Evolutionary conservation across 1,284 basidiomycete species (phyloP).

Genomic region (Porodaedalea pini): DNA sequence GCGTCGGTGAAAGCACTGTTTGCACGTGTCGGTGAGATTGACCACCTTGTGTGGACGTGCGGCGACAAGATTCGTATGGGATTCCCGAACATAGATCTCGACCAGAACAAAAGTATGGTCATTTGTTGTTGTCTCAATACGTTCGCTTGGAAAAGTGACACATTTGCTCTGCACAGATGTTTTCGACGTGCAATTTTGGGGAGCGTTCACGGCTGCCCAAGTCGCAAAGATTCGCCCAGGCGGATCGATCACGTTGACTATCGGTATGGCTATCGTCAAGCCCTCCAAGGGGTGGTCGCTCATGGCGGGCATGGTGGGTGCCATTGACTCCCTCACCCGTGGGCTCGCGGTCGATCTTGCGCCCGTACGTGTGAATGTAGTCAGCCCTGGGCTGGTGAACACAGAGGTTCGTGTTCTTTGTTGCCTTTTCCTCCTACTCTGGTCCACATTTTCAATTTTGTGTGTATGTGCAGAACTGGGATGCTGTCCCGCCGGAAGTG

Average conservation of each 20-base stretch:
- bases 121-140: too few species aligned
- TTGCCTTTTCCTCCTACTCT: not conserved
- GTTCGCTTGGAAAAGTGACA: too few species aligned
- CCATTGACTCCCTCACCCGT: slow-evolving; percentile 22
- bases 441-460: not conserved
- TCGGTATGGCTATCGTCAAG: slow-evolving; percentile 21
- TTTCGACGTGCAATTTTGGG: slow-evolving; percentile 26
- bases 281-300: slow-evolving; percentile 22
- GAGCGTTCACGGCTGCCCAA: slow-evolving; percentile 21
- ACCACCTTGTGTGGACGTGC: slow-evolving; percentile 24
- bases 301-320: slow-evolving; percentile 23
- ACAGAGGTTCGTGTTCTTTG: slow-evolving; percentile 8
- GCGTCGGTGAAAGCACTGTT: slow-evolving; percentile 16
- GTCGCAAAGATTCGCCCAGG: slow-evolving; percentile 19
- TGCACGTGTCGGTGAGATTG: slow-evolving; percentile 20
- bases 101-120: slow-evolving; percentile 17
- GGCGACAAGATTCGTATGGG: slow-evolving; percentile 17
- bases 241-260: slow-evolving; percentile 23
- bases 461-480: slow-evolving; percentile 23
- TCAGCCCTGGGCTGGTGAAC: slow-evolving; percentile 23
- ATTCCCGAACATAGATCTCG: slow-evolving; percentile 18
- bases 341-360: slow-evolving; percentile 26
- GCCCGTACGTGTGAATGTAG: slow-evolving; percentile 23
- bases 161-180: slow-evolving; percentile 8
- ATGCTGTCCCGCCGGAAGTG: slow-evolving; percentile 14